phyloP scores from a whole-genome alignment of 352 stramenopile species.

The Globisporangium nagaii region DNA sequence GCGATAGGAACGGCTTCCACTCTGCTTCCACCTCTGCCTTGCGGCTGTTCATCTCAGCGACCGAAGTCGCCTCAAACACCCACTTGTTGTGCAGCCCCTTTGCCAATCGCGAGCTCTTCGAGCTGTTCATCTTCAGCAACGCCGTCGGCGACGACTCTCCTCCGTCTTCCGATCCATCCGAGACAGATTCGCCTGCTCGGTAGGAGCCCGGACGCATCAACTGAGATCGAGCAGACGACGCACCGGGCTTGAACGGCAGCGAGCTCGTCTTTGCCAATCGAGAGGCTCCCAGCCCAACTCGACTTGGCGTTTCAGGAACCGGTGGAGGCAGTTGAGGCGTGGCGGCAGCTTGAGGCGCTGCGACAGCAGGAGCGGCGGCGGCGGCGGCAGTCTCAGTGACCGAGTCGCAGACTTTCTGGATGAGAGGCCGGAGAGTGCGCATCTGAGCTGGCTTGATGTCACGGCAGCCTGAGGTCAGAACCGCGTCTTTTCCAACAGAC shows the following conservation, averaged over 20 bases:
- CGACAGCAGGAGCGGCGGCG: not conserved
- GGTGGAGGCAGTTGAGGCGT: constrained; percentile 2
- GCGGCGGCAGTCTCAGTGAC: constrained; percentile 22
- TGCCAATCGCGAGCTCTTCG: constrained; percentile 47
- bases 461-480: constrained; percentile 63
- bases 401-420: constrained; percentile 63
- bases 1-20: constrained; percentile 66
- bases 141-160: constrained; percentile 13
- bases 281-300: constrained; percentile 6
- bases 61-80: constrained; percentile 73
- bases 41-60: constrained; percentile 56
- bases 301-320: constrained; percentile 7
- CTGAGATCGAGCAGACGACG: constrained; percentile 21
- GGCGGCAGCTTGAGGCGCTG: not conserved
- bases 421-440: constrained; percentile 78
- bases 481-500: constrained; percentile 68
- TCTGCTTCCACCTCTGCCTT: constrained; percentile 75
- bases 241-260: constrained; percentile 7
- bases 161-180: constrained; percentile 18
- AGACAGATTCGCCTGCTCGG: constrained; percentile 7
- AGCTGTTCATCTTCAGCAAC: constrained; percentile 61
- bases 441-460: constrained; percentile 86
- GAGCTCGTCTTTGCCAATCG: constrained; percentile 1
- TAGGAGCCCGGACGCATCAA: constrained; percentile 32
- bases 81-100: constrained; percentile 80